Conservation (phyloP, 306 rosid species). For the Inga laurina region DNA sequence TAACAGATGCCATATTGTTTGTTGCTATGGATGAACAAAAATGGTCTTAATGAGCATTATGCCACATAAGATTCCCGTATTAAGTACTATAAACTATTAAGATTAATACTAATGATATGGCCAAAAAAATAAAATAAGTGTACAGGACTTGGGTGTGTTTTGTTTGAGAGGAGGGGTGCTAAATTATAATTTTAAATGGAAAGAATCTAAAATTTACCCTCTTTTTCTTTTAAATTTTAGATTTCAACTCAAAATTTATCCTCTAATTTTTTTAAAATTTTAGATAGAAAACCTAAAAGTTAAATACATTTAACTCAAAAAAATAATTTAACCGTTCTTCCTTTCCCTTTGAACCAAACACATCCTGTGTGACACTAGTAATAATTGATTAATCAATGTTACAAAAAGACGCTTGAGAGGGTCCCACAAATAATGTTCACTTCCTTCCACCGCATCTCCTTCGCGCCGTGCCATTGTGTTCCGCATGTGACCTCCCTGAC, state of each 20-base stretch:
- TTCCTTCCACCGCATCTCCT: background rate
- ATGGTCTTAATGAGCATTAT: background rate
- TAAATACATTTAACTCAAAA: too few species aligned
- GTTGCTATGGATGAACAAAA: background rate
- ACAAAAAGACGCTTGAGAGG: background rate
- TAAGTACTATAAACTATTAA: background rate
- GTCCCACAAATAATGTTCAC: background rate
- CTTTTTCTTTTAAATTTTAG: too few species aligned
- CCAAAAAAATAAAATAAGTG: too few species aligned
- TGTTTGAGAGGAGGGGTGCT: too few species aligned
- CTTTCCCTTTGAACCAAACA: too few species aligned
- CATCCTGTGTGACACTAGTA: background rate
- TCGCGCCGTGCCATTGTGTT: background rate
- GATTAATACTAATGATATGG: background rate
- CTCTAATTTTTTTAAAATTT: too few species aligned
- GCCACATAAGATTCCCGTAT: background rate
- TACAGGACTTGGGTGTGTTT: too few species aligned
- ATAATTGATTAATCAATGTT: background rate
- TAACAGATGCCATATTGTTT: background rate
- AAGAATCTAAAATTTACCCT: too few species aligned
- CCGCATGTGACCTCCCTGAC: slow-evolving; percentile 48
- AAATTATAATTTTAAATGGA: too few species aligned
- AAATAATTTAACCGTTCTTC: too few species aligned
- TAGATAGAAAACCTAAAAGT: too few species aligned
- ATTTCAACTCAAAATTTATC: too few species aligned